Base-by-base conservation (phyloP, 2,329 filamentous ascomycete genomes). In the Colletotrichum plurivorum region DNA sequence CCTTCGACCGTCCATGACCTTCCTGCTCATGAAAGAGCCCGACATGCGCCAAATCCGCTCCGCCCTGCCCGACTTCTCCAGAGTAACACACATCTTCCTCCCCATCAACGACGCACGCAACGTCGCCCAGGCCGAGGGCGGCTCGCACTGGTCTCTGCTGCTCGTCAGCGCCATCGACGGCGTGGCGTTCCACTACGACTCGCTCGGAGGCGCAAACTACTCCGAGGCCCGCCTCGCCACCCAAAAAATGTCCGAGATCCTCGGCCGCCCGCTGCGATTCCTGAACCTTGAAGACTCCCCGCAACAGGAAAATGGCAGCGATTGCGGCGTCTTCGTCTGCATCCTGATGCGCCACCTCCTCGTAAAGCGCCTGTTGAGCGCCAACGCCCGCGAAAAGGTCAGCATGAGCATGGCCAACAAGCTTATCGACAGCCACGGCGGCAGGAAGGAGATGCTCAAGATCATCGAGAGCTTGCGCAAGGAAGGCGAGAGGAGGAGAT, bases 131-230 rank as follows among this genome's bases (percentile, higher is more conserved):
- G 91, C 94, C n/a, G 95, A 98, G 81, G 94, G 93, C 48, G 96
- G 96, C 46, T 93, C 92, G 3, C 96, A 99, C 79, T 99, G 96
- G 96, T 97, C 94, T 0, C 84, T 99, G 0, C 89, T 99, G 1
- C 88, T 99, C 2, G 95, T 99, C 39, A 94, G 92, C 13, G 88
- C 94, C 48, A 90, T 97, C 57, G 96, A 99, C 77, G 91, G 94
- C 9, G 90, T 97, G 2, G 94, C 95, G 0, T 99, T 99, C 80
- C 96, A 99, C 84, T 99, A 99, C 82, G 96, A 99, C 82, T 95
- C 92, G 1, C 85, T 98, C 27, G 88, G 89, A 2, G 90, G 91
- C 2, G 88, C 89, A 46, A 98, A 99, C 80, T 88, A 89, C 69
- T 82, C 86, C 49, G 93, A 97, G 73, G 96, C 94, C 0, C 86